These are phyloP conservation scores for Vararia minispora DNA, from an alignment of 768 basidiomycete genomes.

Conservation along the genomic window DNA sequence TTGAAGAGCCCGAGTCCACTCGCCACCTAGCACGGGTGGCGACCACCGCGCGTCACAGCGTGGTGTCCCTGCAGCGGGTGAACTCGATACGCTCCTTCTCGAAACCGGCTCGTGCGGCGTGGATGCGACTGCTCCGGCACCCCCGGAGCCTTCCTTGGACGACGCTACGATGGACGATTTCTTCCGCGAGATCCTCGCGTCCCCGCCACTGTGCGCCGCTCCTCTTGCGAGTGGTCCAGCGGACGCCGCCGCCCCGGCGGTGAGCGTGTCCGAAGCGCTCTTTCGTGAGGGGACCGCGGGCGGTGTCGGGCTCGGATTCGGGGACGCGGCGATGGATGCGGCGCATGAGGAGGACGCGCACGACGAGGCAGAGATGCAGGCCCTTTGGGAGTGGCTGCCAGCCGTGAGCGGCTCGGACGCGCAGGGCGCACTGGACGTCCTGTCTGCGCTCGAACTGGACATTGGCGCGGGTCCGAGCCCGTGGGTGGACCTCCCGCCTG, in stretches of 20 bases:
- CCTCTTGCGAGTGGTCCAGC: constrained; percentile 20
- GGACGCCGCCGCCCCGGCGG: constrained; percentile 13
- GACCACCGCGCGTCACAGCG: constrained; percentile 50
- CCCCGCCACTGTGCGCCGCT: constrained; percentile 24
- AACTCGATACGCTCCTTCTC: constrained; percentile 27
- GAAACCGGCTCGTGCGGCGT: constrained; percentile 11
- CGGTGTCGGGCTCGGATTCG: constrained; percentile 12
- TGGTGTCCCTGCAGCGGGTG: constrained; percentile 94
- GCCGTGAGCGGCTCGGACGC: constrained; percentile 15
- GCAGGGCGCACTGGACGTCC: constrained; percentile 15
- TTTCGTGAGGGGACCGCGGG: constrained; percentile 13
- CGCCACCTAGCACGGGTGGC: constrained; percentile 98
- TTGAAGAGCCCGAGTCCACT: constrained; percentile 53
- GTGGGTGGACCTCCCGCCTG: constrained; percentile 12
- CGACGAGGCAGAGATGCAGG: constrained; percentile 50
- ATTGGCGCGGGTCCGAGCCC: constrained; percentile 17
- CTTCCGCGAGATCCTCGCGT: constrained; percentile 60
- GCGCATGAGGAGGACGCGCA: constrained; percentile 19
- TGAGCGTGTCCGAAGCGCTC: constrained; percentile 15
- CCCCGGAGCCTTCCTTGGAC: constrained; percentile 28
- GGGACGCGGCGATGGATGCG: constrained; percentile 16
- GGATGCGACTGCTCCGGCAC: constrained; percentile 13
- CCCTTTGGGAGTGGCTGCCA: constrained; percentile 43
- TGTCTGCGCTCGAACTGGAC: constrained; percentile 22
- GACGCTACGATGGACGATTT: constrained; percentile 57